Percentiles rank a stretch among this genome's conserved stretches.
Conservation (phyloP, 2,329 filamentous ascomycete genomes). For the Fusarium sp. region DNA sequence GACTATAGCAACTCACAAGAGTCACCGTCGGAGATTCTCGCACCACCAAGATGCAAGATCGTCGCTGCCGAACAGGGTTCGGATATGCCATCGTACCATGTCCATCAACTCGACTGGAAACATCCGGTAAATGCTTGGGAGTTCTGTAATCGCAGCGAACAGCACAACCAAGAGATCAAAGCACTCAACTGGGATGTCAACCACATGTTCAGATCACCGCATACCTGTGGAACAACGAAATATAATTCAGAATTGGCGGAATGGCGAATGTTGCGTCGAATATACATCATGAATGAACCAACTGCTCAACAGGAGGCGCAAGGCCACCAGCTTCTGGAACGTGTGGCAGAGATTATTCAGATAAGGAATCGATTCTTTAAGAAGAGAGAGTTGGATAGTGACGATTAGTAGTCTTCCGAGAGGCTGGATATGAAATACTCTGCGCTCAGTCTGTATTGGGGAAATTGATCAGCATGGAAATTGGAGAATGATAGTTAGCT, state of each 20-base stretch:
- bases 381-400: neutral
- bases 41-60: neutral
- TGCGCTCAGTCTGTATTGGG: neutral
- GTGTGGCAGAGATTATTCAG: neutral
- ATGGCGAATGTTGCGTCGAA: slow-evolving; percentile 12
- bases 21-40: too few species aligned
- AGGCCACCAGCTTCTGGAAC: neutral
- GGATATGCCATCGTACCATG: slow-evolving; percentile 7
- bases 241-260: slow-evolving; percentile 1
- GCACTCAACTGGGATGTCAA: slow-evolving; percentile 17
- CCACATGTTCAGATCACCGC: neutral
- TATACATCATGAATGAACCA: neutral
- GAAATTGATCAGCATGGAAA: neutral
- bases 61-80: neutral
- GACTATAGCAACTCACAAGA: neutral
- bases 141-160: slow-evolving; percentile 3
- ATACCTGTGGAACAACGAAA: neutral
- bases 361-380: neutral
- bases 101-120: slow-evolving; percentile 19
- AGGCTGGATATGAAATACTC: neutral
- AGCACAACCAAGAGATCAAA: slow-evolving; percentile 10
- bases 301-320: neutral
- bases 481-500: neutral
- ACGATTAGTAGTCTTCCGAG: neutral
- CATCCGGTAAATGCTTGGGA: neutral